phyloP scores from a whole-genome alignment of 495 filamentous ascomycete species.

The Talaromyces nanjingensis region DNA sequence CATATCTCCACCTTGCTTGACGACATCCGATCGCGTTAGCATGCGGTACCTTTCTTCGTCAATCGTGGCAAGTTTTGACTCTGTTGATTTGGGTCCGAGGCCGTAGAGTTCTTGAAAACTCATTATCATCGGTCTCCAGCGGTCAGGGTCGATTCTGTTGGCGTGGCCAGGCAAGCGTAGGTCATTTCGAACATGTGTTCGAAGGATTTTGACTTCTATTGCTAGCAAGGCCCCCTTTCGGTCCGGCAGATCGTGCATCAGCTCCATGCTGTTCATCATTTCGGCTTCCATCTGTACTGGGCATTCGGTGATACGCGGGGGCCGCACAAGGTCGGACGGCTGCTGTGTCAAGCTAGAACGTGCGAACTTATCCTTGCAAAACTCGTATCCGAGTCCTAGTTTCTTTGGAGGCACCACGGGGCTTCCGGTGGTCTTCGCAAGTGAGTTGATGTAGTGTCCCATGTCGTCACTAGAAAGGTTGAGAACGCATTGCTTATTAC shows the following conservation, averaged over 20 bases:
- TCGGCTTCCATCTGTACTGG: constrained; percentile 25
- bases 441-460: constrained; percentile 26
- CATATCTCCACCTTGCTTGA: background rate
- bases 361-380: constrained; percentile 36
- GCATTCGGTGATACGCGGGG: background rate
- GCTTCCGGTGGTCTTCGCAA: constrained; percentile 34
- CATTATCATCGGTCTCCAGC: constrained; percentile 6
- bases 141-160: constrained; percentile 5
- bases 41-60: constrained; percentile 3
- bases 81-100: background rate
- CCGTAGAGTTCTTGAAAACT: constrained; percentile 8
- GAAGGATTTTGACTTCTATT: constrained; percentile 26
- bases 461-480: constrained; percentile 35
- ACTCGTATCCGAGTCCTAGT: constrained; percentile 20
- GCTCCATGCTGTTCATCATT: constrained; percentile 22
- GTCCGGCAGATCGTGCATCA: constrained; percentile 22
- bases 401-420: constrained; percentile 21
- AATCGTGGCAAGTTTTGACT: background rate
- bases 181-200: constrained; percentile 13
- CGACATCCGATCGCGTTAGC: background rate
- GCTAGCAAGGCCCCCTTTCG: constrained; percentile 16
- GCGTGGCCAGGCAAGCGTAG: background rate
- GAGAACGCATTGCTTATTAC: constrained; percentile 36
- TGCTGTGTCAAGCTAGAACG: constrained; percentile 23
- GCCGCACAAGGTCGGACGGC: constrained; percentile 14